Evolutionary conservation across 805 yeast species (phyloP), one percentile per base, ranked within the genome.

Genomic region (Teunomyces aglyptinius): DNA sequence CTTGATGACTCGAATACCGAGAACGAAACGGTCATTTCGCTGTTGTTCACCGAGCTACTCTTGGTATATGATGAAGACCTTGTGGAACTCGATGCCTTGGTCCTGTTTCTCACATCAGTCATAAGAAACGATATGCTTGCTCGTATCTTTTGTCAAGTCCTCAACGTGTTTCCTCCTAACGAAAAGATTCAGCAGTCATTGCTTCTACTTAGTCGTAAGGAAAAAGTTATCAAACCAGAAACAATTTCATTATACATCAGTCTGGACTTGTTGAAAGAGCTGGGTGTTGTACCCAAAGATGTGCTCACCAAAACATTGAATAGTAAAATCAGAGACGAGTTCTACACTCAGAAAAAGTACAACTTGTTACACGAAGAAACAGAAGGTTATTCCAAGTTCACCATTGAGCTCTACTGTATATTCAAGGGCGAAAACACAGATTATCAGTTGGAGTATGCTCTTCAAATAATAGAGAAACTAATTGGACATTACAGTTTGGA

Each of bases 401-500:
- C 82, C 0, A 73, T 74, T 2, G 80, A 83, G 41, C 50, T 85
- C 10, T 61, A 68, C 45, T 50, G 64, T 2, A 71, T 81, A 1
- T 66, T 77, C 44, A 55, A 58, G 20, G 70, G 73, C 28, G 65
- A 68, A 2, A 75, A 76, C 46, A 63, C 76, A 6, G 50, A 56
- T 3, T 66, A 56, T 34, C 75, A 78, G 54, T 65, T 80, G 0
- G 64, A 68, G 1, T 72, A 70, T 43, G 73, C 78, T 7, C 59
- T 75, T 7, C 63, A 74, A n/a, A 71, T 76, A 5, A 68, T 86
- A 12, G 77, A 80, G 40, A 72, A 74, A 24, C 58, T 86, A 5
- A 84, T 85, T 45, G 96, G 94, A 1, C 89, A 85, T 59, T 89
- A 81, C 60, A 77, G 77, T 44, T 71, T 90, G 42, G 96, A 91